Conservation (phyloP, 1,284 basidiomycete species). For the Malassezia obtusa region DNA sequence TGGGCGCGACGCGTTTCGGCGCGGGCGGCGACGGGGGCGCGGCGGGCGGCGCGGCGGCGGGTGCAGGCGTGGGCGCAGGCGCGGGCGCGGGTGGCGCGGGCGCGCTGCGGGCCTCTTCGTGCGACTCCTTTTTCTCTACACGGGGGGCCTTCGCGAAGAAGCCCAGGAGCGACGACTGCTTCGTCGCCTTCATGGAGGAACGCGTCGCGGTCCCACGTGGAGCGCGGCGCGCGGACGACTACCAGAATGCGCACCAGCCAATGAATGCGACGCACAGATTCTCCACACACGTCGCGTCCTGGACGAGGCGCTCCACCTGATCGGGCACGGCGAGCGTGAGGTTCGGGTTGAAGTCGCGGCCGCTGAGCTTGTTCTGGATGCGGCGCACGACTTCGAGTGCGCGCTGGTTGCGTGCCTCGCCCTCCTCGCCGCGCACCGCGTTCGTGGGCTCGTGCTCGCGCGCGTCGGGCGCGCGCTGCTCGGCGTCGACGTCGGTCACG, state of each 20-base stretch:
- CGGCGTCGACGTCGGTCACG: slow-evolving; percentile 28
- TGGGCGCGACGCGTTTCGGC: not conserved
- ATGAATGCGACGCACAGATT: slow-evolving; percentile 45
- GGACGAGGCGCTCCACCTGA: slow-evolving; percentile 39
- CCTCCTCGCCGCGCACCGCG: slow-evolving; percentile 13
- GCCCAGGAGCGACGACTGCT: slow-evolving; percentile 18
- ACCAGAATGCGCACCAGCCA: slow-evolving; percentile 45
- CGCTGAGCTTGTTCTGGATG: slow-evolving; percentile 45
- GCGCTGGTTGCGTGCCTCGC: slow-evolving; percentile 36
- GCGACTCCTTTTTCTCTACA: not conserved
- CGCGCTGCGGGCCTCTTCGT: too few species aligned
- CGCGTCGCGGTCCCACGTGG: not conserved
- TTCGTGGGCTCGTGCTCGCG: slow-evolving; percentile 26
- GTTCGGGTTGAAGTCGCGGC: slow-evolving; percentile 40
- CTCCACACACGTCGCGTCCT: slow-evolving; percentile 41
- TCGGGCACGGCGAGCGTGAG: slow-evolving; percentile 28
- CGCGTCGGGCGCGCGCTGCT: slow-evolving; percentile 36
- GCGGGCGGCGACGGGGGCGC: not conserved
- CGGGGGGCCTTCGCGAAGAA: slow-evolving; percentile 10
- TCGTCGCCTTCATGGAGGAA: slow-evolving; percentile 10
- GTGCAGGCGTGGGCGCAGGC: not conserved
- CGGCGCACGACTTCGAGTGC: slow-evolving; percentile 43
- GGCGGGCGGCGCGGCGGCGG: too few species aligned
- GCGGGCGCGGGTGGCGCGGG: not conserved
- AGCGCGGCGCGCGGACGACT: not conserved